A percentile compares a stretch with the other conserved stretches of the same genome.
Evolutionary conservation across 1,284 basidiomycete genomes (phyloP).

Genomic region (Irpex sp.): DNA sequence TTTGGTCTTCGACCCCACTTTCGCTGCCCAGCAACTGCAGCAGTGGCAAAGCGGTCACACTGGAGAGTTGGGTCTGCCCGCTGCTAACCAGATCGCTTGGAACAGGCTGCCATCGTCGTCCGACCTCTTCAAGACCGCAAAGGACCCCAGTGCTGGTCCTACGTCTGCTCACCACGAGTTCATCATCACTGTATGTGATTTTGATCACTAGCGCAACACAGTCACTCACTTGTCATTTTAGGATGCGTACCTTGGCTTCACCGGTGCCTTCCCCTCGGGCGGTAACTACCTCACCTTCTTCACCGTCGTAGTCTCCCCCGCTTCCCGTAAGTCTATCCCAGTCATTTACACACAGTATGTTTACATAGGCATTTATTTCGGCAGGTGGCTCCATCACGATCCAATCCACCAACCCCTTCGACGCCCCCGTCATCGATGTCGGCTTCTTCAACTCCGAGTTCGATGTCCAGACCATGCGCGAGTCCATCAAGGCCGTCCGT

Average conservation of each 20-base stretch:
- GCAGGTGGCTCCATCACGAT: constrained; percentile 32
- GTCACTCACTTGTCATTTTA: background rate
- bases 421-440: constrained; percentile 35
- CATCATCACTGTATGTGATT: constrained; percentile 16
- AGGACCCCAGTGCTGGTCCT: constrained; percentile 19
- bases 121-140: constrained; percentile 11
- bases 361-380: background rate
- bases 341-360: background rate
- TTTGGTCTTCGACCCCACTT: constrained; percentile 9
- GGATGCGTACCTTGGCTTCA: constrained; percentile 12
- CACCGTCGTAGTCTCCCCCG: constrained; percentile 19
- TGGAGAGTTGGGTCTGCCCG: constrained; percentile 10
- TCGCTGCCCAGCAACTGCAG: constrained; percentile 7
- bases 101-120: constrained; percentile 13
- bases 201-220: too few relatives aligned
- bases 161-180: constrained; percentile 29
- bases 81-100: constrained; percentile 16
- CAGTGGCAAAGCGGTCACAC: constrained; percentile 13
- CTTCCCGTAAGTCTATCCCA: constrained; percentile 6
- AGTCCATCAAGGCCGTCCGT: constrained; percentile 28
- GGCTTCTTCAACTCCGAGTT: constrained; percentile 30
- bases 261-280: constrained; percentile 9
- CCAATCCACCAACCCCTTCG: constrained; percentile 34
- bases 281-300: constrained; percentile 19
- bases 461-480: constrained; percentile 32